Evolutionary conservation across 73 alveolate genomes (phyloP), one percentile per base, ranked within the genome.

Genomic region (Paramecium pentaurelia): DNA sequence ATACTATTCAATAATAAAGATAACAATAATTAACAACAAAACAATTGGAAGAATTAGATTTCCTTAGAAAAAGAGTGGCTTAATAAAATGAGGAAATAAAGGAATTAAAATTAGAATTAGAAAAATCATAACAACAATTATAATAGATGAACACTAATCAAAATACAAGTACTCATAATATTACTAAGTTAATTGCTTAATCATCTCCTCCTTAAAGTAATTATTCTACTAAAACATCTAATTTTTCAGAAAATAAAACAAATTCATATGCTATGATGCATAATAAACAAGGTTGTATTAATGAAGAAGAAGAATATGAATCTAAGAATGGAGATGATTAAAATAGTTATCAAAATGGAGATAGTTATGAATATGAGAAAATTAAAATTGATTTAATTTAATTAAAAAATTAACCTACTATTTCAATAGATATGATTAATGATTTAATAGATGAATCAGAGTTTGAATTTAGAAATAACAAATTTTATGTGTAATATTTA

Each of bases 81-180:
- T 64, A 96, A 86, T 98, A 97, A 88, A 97, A 96, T 88, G 98
- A 95, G 93, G 99, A 97, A 93, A 95, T 96, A 11, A 99, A 97
- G 90, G 90, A 89, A 80, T 93, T 97, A 58, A 97, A 96, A 91
- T 95, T 93, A 49, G 93, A 96, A 80, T 73, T 95, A 28, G 92
- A 93, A 94, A 89, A 97, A 92, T 93, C 94, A 32, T 95, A 96
- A 80, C 97, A 93, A 86, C 97, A 97, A 47, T 58, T 90, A 28
- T 28, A 32, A 64, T 14, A 64, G 27, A 8, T 64, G 28, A 64
- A 3, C 28, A 64, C 8, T 64, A 28, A 4, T 14, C 30, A 28
- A 64, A 64, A 64, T 9, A 64, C 4, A 2, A n/a, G 70, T 8
- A 54, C 70, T 54, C 12, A 18, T 18, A 54, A 54, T 54, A 54